phyloP scores from a whole-genome alignment of 1,284 basidiomycete genomes.

The Trichosporon inkin region DNA sequence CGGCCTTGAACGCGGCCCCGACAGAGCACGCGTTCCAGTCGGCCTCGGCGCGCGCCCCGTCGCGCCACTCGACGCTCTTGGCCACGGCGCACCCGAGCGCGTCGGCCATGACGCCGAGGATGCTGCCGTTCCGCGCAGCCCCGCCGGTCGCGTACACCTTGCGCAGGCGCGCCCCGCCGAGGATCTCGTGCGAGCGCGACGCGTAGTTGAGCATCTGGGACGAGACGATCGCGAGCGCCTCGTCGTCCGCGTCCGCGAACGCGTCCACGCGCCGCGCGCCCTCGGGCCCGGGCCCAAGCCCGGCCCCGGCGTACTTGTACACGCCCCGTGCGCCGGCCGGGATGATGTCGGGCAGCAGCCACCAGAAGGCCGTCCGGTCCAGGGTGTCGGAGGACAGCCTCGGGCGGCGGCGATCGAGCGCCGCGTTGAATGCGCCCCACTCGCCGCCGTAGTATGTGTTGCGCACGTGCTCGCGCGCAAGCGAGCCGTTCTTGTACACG shows the following conservation, averaged over 20 bases:
- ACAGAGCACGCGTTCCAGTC: constrained; percentile 48
- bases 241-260: constrained; percentile 52
- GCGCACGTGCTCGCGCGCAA: constrained; percentile 74
- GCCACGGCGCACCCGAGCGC: constrained; percentile 69
- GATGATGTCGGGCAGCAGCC: constrained; percentile 55
- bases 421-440: constrained; percentile 70
- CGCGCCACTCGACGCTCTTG: constrained; percentile 38
- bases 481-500: constrained; percentile 62
- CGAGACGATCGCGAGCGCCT: constrained; percentile 78
- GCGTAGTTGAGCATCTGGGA: constrained; percentile 65
- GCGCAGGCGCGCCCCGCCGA: constrained; percentile 62
- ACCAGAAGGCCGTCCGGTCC: constrained; percentile 54
- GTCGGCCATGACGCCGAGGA: constrained; percentile 72
- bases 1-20: constrained; percentile 47
- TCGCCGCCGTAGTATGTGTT: constrained; percentile 59
- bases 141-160: constrained; percentile 76
- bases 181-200: constrained; percentile 50
- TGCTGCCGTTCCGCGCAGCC: constrained; percentile 67
- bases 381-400: constrained; percentile 39
- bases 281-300: constrained; percentile 9
- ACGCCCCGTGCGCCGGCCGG: constrained; percentile 39
- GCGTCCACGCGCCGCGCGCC: constrained; percentile 31
- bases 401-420: constrained; percentile 52
- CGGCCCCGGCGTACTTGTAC: constrained; percentile 35
- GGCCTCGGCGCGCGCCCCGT: not conserved